phyloP scores from a whole-genome alignment of 768 basidiomycete species.

The Suillus sp. region DNA sequence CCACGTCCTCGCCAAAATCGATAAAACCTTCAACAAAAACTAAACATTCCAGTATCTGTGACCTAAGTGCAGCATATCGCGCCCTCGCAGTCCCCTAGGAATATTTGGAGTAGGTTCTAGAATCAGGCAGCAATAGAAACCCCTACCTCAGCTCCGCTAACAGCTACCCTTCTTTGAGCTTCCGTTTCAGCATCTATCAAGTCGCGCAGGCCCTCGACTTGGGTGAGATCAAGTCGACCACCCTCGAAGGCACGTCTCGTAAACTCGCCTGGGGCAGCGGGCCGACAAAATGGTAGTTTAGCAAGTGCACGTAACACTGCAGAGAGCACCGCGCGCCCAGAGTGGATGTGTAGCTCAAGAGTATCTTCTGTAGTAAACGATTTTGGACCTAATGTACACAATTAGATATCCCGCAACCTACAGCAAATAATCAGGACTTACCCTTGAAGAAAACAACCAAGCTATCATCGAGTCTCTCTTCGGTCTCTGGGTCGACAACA shows the following conservation, averaged over 20 bases:
- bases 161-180: conserved; percentile 71
- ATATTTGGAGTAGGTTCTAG: background rate
- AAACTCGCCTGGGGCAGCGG: conserved; percentile 88
- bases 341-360: conserved; percentile 85
- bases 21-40: conserved; percentile 87
- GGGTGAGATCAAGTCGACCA: conserved; percentile 82
- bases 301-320: conserved; percentile 69
- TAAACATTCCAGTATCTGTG: conserved; percentile 68
- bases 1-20: conserved; percentile 86
- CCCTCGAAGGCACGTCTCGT: conserved; percentile 81
- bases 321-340: conserved; percentile 77
- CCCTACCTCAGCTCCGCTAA: conserved; percentile 68
- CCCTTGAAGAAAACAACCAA: conserved; percentile 83
- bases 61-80: conserved; percentile 65
- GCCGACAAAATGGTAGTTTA: conserved; percentile 62
- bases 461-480: conserved; percentile 74
- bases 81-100: conserved; percentile 63
- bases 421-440: conserved; percentile 28
- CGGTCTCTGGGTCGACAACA: conserved; percentile 62
- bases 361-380: conserved; percentile 86
- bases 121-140: background rate
- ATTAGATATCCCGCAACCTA: conserved; percentile 7
- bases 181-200: conserved; percentile 90
- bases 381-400: conserved; percentile 53
- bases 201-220: conserved; percentile 87